Percentiles rank a stretch among this genome's conserved stretches.
Evolutionary conservation across 352 stramenopile genomes (phyloP).

Genomic region (Chrysophaeum taylorii): DNA sequence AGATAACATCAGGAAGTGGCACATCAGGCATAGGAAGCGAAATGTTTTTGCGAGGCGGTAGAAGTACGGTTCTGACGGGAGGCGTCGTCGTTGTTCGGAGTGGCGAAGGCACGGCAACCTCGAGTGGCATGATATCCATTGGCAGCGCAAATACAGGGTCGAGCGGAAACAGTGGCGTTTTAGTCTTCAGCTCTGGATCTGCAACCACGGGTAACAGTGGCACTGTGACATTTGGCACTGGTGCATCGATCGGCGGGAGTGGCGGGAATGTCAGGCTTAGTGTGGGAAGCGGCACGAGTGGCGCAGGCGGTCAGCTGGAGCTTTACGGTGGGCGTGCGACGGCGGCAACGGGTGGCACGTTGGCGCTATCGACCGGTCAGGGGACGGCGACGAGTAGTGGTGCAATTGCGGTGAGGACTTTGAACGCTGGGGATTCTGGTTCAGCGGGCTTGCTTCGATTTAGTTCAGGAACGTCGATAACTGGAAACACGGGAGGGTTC

Average conservation of each 20-base stretch:
- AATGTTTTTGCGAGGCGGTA: background rate
- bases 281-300: too few species aligned
- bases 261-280: constrained; percentile 9
- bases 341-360: too few species aligned
- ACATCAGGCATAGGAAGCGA: background rate
- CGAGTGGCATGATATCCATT: constrained; percentile 16
- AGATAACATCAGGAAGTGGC: constrained; percentile 19
- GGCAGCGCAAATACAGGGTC: background rate
- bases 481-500: background rate
- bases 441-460: background rate
- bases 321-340: too few species aligned
- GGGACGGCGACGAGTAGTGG: background rate
- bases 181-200: background rate
- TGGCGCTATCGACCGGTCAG: too few species aligned
- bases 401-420: background rate
- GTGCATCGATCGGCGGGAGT: constrained; percentile 18
- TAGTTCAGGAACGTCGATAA: background rate
- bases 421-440: background rate
- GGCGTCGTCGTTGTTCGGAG: background rate
- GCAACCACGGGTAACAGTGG: constrained; percentile 26
- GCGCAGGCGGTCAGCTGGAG: too few species aligned
- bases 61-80: background rate
- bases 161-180: background rate
- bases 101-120: background rate
- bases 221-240: constrained; percentile 21